Base-by-base conservation (phyloP, 768 basidiomycete species). In the Coprinopsis sp. region DNA sequence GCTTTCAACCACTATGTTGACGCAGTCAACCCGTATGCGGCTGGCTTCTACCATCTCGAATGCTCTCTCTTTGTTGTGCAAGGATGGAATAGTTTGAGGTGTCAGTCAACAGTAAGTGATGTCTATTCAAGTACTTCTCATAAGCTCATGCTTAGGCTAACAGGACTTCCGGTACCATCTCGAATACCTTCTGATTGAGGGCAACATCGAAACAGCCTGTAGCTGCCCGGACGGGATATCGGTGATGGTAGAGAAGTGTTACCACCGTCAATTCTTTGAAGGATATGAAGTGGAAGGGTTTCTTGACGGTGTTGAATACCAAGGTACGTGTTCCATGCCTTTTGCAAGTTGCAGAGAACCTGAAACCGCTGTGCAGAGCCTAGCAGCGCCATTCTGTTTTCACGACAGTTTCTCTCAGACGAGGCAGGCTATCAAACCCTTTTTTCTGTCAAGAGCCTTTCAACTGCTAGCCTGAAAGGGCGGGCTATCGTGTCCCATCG, bases 1-100 rank as follows among this genome's bases (percentile, higher is more conserved):
- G 31, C n/a, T 16, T 8, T 45, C 18, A 24, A 33, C 2, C 19
- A 11, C 5, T 46, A 46, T 37, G 33, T 36, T 7, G 45, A 46
- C 23, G 45, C 45, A 16, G 45, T 46, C 14, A 25, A 36, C 22
- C 2, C 33, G 10, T 30, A 34, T 3, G 27, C 19, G 5, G 34
- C 41, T 5, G 42, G 42, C 4, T 44, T 50, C 37, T 45, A 44
- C 37, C 37, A 28, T 12, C 14, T 50, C 3, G 37, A 14, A 7
- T 13, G 18, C 6, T 23, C 33, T 19, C 12, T 50, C 2, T 50
- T 44, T 33, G 44, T 38, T 16, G 43, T 39, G 18, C 43, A 45
- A 21, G 49, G 49, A 4, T 50, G 49, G 49, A 44, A 50, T 34
- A 44, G 30, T n/a, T n/a, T n/a, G n/a, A n/a, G n/a, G n/a, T n/a